Base-by-base conservation (phyloP, 73 alveolate genomes). In the Paramecium primaurelia region DNA sequence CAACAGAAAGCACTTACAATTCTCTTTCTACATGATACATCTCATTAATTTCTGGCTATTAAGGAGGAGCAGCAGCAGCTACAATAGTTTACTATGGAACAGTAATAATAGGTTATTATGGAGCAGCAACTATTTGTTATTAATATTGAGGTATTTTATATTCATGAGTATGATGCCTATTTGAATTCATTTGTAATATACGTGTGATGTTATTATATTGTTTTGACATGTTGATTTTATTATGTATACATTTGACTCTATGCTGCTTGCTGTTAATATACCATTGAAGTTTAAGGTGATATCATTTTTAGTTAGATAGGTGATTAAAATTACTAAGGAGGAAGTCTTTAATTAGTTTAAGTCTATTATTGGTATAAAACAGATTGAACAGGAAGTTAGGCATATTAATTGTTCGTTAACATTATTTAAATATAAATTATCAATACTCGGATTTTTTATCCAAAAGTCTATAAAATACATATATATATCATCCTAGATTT, bases 21-120 rank as follows among this genome's bases (percentile, higher is more conserved):
- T 80, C 91, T 49, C 91, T 42, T 49, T 80, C 91, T 0, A 80
- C 91, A 80, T 80, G 91, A 80, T 80, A 80, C 38, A 80, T 12
- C 58, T 80, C 91, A 80, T 80, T 42, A 16, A 80, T 80, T 45
- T 80, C 91, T 2, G 91, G 71, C 8, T 40, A 26, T 18, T 80
- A 44, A n/a, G 71, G 75, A 26, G 32, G 34, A 11, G 32, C n/a
- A 12, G 49, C 47, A 36, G 40, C 40, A 14, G 30, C 9, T 16
- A 47, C 37, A 25, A 28, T 7, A 6, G 71, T 28, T 80, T 40
- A 11, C 20, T 22, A 16, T 4, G 44, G 47, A 14, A 4, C 5
- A 80, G 36, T 42, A 40, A 20, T 10, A 5, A 32, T 11, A 40
- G 34, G 16, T 80, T 80, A 49, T 80, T 45, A 49, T 26, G 58